Evolutionary conservation across 2,329 filamentous ascomycete genomes (phyloP).

Genomic region (Pseudocercospora crystallina): DNA sequence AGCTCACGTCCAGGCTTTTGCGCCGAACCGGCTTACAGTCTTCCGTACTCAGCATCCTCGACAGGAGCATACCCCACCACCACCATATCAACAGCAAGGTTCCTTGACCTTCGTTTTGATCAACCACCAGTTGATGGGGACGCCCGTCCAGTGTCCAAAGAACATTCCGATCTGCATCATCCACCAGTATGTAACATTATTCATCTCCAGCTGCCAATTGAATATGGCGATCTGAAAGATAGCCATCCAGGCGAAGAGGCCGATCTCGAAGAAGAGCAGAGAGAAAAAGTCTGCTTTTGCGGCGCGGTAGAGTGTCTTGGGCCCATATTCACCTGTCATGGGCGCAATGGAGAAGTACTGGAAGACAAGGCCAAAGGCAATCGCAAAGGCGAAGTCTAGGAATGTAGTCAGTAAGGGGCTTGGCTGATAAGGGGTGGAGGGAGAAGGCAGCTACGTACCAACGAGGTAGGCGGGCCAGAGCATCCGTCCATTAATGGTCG

Average conservation of each 20-base stretch:
- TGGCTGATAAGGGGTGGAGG: neutral
- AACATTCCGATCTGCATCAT: constrained; percentile 37
- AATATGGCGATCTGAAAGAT: constrained; percentile 33
- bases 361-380: constrained; percentile 33
- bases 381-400: constrained; percentile 31
- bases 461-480: constrained; percentile 24
- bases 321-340: constrained; percentile 33
- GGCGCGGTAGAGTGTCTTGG: constrained; percentile 27
- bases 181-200: constrained; percentile 34
- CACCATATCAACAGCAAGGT: constrained; percentile 6
- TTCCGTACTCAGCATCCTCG: neutral
- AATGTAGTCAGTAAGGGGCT: too few relatives aligned
- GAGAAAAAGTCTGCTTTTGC: constrained; percentile 33
- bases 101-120: constrained; percentile 13
- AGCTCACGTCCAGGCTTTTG: too few relatives aligned
- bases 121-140: constrained; percentile 35
- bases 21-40: too few relatives aligned
- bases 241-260: constrained; percentile 35
- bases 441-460: neutral
- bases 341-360: constrained; percentile 38
- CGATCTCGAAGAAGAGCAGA: constrained; percentile 33
- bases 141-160: constrained; percentile 30
- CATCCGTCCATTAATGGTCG: constrained; percentile 21
- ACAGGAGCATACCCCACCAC: too few relatives aligned
- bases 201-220: constrained; percentile 28